Percentiles rank a stretch among this genome's conserved stretches.
Conservation (phyloP, 768 basidiomycete species). For the Suillus subaureus region DNA sequence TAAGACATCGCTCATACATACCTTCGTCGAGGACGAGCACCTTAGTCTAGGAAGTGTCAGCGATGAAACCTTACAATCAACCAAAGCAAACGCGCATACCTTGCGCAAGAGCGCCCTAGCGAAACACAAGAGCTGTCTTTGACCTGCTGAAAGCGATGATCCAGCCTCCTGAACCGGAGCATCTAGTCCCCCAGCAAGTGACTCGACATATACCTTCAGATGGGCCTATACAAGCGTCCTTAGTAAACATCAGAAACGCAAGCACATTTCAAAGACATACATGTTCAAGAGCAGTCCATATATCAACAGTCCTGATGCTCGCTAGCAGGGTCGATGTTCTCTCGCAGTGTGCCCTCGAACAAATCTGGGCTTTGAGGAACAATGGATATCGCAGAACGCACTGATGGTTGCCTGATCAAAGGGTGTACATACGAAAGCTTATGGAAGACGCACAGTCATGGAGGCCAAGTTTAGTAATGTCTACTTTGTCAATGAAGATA, state of each 20-base stretch:
- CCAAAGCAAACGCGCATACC: constrained; percentile 35
- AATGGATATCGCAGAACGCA: constrained; percentile 80
- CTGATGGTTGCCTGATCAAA: constrained; percentile 25
- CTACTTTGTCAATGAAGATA: constrained; percentile 73
- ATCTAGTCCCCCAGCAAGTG: constrained; percentile 67
- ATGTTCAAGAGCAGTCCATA: constrained; percentile 87
- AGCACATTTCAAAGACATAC: constrained; percentile 23
- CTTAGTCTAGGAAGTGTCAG: constrained; percentile 53
- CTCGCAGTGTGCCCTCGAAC: constrained; percentile 73
- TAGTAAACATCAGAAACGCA: background rate
- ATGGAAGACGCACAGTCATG: constrained; percentile 44
- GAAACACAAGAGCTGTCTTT: constrained; percentile 87
- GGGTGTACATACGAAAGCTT: background rate
- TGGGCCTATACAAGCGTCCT: constrained; percentile 46
- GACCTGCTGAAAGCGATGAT: constrained; percentile 80
- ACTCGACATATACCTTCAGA: constrained; percentile 69
- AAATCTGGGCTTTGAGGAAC: constrained; percentile 80
- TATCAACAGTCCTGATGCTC: constrained; percentile 72
- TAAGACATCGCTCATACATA: constrained; percentile 23
- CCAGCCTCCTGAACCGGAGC: constrained; percentile 78
- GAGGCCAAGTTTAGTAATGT: constrained; percentile 76
- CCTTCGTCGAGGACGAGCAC: constrained; percentile 95
- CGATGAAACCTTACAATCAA: background rate
- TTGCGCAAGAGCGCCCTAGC: constrained; percentile 82
- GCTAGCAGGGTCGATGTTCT: constrained; percentile 89